Evolutionary conservation across 768 basidiomycete species (phyloP).

Genomic region (Podaxis rugospora): DNA sequence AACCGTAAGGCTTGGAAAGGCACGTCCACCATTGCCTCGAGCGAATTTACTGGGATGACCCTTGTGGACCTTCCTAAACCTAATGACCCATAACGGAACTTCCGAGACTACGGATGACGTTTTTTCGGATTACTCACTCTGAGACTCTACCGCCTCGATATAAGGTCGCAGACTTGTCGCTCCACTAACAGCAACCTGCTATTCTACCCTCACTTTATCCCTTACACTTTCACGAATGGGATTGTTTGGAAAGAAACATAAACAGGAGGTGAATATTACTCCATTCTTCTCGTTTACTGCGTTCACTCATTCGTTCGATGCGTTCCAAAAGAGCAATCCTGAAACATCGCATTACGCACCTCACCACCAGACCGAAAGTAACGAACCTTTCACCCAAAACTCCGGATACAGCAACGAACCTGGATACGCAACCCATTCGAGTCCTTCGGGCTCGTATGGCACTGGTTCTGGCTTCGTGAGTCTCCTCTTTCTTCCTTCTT

Average conservation of each 20-base stretch:
- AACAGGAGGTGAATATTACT: background rate
- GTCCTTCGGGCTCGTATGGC: background rate
- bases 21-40: too few species aligned
- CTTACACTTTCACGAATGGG: background rate
- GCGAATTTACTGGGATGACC: background rate
- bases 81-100: background rate
- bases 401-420: background rate
- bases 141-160: background rate
- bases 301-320: background rate
- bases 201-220: background rate
- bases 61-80: slow-evolving; percentile 3
- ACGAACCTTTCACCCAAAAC: background rate
- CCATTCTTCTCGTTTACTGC: background rate
- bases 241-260: slow-evolving; percentile 4
- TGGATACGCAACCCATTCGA: background rate
- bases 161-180: background rate
- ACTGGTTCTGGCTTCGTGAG: background rate
- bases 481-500: background rate
- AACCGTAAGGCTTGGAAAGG: too few species aligned
- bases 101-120: slow-evolving; percentile 3
- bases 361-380: background rate
- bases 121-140: background rate
- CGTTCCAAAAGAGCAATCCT: background rate
- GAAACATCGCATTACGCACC: slow-evolving; percentile 1
- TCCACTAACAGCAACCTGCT: background rate